These are phyloP conservation scores for Avena sativa DNA, from an alignment of 176 grass and related monocot species.

Conservation along the genomic window DNA sequence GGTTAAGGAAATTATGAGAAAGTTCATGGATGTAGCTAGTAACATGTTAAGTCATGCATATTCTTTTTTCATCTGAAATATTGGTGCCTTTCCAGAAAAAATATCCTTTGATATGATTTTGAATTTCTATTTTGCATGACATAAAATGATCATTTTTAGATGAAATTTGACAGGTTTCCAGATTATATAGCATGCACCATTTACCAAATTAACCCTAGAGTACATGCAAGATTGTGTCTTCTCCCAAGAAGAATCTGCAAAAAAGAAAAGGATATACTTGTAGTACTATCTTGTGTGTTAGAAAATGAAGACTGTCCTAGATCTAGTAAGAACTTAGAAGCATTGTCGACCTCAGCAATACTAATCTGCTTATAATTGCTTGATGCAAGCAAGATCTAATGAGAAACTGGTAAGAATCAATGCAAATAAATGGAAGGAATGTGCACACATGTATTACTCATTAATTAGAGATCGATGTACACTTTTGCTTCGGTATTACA, in stretches of 20 bases:
- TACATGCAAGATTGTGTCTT: neutral
- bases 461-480: neutral
- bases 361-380: neutral
- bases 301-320: neutral
- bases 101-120: neutral
- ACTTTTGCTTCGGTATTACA: no score
- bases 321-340: neutral
- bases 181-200: neutral
- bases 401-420: neutral
- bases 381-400: neutral
- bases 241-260: neutral
- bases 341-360: neutral
- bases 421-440: neutral
- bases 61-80: neutral
- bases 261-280: neutral
- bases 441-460: neutral
- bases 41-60: neutral
- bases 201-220: neutral
- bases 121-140: neutral
- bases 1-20: neutral
- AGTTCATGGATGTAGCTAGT: neutral
- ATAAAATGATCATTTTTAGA: neutral
- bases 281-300: neutral
- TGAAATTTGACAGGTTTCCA: neutral
- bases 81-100: neutral